Conservation (phyloP, 352 stramenopile genomes). For the Globisporangium viniferum region DNA sequence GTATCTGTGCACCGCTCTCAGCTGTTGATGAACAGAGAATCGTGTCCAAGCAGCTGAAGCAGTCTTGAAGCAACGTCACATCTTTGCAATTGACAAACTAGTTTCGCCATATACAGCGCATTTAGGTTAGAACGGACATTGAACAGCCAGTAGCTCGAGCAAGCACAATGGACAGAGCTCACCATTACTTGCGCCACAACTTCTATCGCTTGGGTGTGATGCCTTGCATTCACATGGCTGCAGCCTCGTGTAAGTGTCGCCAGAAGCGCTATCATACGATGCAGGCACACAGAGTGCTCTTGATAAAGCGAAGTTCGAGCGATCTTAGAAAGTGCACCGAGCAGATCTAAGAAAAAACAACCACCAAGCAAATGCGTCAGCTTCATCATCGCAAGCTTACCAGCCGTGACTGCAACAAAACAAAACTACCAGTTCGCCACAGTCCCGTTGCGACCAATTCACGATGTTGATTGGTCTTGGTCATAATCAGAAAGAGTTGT, state of each 20-base stretch:
- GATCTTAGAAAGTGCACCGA: neutral
- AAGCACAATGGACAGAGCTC: neutral
- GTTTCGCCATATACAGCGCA: neutral
- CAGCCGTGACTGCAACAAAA: neutral
- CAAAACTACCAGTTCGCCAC: neutral
- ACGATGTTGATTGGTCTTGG: neutral
- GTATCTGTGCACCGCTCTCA: neutral
- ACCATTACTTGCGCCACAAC: conserved; percentile 29
- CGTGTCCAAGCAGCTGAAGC: conserved; percentile 21
- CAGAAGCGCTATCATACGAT: conserved; percentile 18
- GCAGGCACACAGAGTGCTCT: conserved; percentile 16
- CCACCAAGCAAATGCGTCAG: neutral
- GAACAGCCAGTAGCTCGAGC: neutral
- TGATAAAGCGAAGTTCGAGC: conserved; percentile 3
- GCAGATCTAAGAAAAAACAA: neutral
- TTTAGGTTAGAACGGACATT: neutral
- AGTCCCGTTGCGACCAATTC: neutral
- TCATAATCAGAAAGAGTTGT: neutral
- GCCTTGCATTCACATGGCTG: conserved; percentile 8
- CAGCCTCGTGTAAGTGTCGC: conserved; percentile 12
- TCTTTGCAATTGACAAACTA: conserved; percentile 23
- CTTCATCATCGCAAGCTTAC: neutral
- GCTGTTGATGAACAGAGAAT: conserved; percentile 18
- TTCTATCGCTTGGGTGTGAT: conserved; percentile 19
- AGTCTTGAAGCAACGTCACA: conserved; percentile 17